Evolutionary conservation across 2,329 filamentous ascomycete genomes (phyloP).

Genomic region (Ceratocystis harringtonii): DNA sequence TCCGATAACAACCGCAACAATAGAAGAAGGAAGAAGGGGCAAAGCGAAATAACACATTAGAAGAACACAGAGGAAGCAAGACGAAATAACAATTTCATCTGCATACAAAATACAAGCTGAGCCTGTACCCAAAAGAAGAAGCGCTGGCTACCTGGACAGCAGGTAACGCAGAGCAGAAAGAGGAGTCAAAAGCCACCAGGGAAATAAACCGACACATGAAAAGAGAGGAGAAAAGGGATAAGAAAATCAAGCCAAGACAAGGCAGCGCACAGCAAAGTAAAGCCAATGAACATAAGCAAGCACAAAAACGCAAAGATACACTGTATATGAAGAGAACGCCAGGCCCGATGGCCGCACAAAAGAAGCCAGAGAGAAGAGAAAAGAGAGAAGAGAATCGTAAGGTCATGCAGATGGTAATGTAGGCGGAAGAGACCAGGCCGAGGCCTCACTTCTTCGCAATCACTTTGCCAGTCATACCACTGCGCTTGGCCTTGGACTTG

Average conservation of each 20-base stretch:
- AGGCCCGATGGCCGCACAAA: conserved; percentile 1
- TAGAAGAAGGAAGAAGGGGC: neutral
- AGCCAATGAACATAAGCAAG: neutral
- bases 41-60: neutral
- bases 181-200: conserved; percentile 1
- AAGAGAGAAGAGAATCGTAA: neutral
- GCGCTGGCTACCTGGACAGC: neutral
- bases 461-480: conserved; percentile 24
- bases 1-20: neutral
- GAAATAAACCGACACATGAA: neutral
- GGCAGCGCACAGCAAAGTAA: neutral
- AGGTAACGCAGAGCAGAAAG: no score
- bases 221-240: no score
- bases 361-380: neutral
- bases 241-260: neutral
- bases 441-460: conserved; percentile 4
- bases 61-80: neutral
- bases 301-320: neutral
- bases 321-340: neutral
- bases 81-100: neutral
- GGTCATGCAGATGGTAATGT: no score
- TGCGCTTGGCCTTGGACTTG: conserved; percentile 36
- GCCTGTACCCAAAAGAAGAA: neutral
- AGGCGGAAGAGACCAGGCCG: no score
- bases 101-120: neutral